A percentile compares a stretch with the other conserved stretches of the same genome.
These are phyloP conservation scores for Scedosporium boydii DNA, from an alignment of 2,329 filamentous ascomycete species.

Conservation along the genomic window DNA sequence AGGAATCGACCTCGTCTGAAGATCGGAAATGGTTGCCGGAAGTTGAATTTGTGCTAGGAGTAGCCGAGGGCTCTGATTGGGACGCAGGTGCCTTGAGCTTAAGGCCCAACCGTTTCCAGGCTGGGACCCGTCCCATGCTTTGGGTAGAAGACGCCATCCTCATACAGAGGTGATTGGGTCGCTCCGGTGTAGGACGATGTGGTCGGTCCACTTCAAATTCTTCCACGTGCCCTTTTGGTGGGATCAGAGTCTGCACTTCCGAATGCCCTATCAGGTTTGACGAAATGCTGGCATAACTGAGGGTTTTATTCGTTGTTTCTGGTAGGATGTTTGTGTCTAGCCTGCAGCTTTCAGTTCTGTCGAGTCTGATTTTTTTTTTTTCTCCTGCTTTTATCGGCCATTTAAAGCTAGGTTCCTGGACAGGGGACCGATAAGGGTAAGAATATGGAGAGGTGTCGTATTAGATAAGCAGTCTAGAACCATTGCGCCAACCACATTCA, in stretches of 20 bases:
- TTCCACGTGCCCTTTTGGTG: background rate
- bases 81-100: slow-evolving; percentile 42
- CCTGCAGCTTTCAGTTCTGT: background rate
- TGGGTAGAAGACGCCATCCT: slow-evolving; percentile 34
- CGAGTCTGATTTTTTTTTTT: slow-evolving; percentile 1
- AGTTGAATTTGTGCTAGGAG: slow-evolving; percentile 21
- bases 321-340: background rate
- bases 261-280: background rate
- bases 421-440: background rate
- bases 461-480: background rate
- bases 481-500: background rate
- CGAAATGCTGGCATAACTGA: background rate
- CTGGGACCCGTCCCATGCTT: slow-evolving; percentile 39
- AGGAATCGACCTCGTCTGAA: slow-evolving; percentile 12
- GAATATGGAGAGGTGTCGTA: background rate
- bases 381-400: slow-evolving; percentile 1
- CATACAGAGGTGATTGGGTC: slow-evolving; percentile 12
- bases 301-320: background rate
- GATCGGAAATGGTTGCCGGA: slow-evolving; percentile 17
- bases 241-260: background rate
- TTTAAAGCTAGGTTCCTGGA: background rate
- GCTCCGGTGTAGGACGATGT: background rate
- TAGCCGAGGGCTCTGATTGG: slow-evolving; percentile 20
- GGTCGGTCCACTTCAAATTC: slow-evolving; percentile 2
- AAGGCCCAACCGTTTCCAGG: slow-evolving; percentile 55